Conservation (phyloP, 2,329 filamentous ascomycete genomes). For the Penicillium sp. region DNA sequence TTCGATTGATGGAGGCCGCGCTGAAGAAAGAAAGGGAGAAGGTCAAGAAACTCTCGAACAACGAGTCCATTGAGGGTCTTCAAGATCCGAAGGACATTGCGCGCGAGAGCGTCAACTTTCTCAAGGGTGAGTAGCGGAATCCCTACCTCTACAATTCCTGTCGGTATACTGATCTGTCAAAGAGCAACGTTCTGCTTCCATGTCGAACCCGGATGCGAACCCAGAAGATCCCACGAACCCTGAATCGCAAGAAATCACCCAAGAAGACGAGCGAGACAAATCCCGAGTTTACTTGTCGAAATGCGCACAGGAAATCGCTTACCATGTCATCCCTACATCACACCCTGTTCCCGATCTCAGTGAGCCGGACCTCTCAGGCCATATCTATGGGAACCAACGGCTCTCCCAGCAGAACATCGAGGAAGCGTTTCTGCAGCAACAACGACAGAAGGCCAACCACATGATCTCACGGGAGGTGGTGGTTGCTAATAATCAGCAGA, state of each 20-base stretch:
- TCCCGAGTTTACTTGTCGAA: conserved; percentile 68
- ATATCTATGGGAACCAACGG: conserved; percentile 55
- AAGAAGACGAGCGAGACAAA: conserved; percentile 66
- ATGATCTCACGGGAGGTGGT: conserved; percentile 60
- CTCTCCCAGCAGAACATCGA: conserved; percentile 64
- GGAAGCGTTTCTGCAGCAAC: conserved; percentile 64
- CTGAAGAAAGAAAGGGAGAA: conserved; percentile 81
- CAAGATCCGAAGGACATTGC: conserved; percentile 54
- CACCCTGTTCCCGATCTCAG: conserved; percentile 63
- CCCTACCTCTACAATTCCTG: not conserved
- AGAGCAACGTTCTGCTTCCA: conserved; percentile 55
- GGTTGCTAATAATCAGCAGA: conserved; percentile 66
- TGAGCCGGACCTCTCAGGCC: conserved; percentile 51
- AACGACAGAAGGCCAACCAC: conserved; percentile 57
- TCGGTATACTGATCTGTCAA: conserved; percentile 15
- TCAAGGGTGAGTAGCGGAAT: conserved; percentile 43
- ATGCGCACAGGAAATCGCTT: conserved; percentile 71
- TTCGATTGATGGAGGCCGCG: conserved; percentile 85
- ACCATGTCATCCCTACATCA: conserved; percentile 69
- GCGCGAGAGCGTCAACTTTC: conserved; percentile 51
- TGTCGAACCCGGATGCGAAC: conserved; percentile 59
- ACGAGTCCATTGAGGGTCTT: conserved; percentile 57
- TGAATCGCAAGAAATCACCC: conserved; percentile 57
- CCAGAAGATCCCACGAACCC: conserved; percentile 51
- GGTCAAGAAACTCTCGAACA: conserved; percentile 60